A percentile compares a stretch with the other conserved stretches of the same genome.
These are phyloP conservation scores for Grammothele lineata DNA, from an alignment of 768 basidiomycete genomes.

Conservation along the genomic window DNA sequence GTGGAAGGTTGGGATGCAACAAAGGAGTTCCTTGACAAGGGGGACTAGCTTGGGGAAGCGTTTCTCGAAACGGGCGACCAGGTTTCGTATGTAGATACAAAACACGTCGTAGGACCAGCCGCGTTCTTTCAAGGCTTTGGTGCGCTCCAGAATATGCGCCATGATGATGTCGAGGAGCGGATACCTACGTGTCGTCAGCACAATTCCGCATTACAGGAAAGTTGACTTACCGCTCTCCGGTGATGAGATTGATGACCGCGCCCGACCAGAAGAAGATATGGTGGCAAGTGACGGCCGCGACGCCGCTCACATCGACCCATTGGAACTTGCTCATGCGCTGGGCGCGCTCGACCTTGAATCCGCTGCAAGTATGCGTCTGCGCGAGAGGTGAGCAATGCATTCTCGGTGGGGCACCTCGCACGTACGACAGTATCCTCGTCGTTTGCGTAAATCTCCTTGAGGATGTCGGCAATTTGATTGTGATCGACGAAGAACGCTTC, in stretches of 20 bases:
- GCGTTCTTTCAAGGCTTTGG: not conserved
- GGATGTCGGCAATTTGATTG: too few species aligned
- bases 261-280: not conserved
- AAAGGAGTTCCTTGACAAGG: not conserved
- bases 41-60: not conserved
- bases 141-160: not conserved
- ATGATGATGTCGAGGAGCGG: not conserved
- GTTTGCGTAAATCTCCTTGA: not conserved
- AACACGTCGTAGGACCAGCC: not conserved
- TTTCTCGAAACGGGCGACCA: not conserved
- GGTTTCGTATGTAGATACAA: slow-evolving; percentile 16
- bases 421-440: not conserved
- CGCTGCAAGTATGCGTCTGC: not conserved
- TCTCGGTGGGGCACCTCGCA: not conserved
- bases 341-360: not conserved
- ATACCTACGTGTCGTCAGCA: too few species aligned
- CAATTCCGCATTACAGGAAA: too few species aligned
- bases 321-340: not conserved
- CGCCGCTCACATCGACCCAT: not conserved
- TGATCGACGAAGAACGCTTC: not conserved
- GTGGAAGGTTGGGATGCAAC: slow-evolving; percentile 11
- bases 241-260: not conserved
- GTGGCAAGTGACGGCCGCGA: not conserved
- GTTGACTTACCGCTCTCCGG: not conserved
- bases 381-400: not conserved